A percentile compares a stretch with the other conserved stretches of the same genome.
phyloP scores from a whole-genome alignment of 176 grass and related monocot genomes.

The Poa pratensis region DNA sequence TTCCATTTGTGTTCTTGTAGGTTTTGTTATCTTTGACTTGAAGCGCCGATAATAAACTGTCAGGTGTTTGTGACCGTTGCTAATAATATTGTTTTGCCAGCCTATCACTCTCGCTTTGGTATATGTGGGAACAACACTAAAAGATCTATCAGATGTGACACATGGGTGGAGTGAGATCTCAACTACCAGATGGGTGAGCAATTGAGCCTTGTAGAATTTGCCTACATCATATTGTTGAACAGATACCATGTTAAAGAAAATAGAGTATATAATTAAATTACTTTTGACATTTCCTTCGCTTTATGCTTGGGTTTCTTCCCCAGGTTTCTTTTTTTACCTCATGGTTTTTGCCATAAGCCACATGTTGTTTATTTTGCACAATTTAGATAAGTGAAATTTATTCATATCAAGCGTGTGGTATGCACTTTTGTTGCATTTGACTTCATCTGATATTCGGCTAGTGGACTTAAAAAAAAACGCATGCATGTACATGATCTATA shows the following conservation, averaged over 20 bases:
- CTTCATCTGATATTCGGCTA: conserved; percentile 13
- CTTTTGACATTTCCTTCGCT: background rate
- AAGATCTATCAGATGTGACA: conserved; percentile 98
- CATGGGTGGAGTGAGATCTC: conserved; percentile 97
- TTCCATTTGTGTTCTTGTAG: background rate
- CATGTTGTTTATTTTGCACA: background rate
- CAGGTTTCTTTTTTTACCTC: background rate
- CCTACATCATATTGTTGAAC: background rate
- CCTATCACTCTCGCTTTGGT: conserved; percentile 94
- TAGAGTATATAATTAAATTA: background rate
- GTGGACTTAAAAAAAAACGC: background rate
- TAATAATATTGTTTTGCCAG: conserved; percentile 52
- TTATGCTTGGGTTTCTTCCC: background rate
- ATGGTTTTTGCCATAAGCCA: background rate
- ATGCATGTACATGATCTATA: background rate
- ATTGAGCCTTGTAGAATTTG: conserved; percentile 34
- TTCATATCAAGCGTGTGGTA: conserved; percentile 16
- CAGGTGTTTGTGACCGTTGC: conserved; percentile 16
- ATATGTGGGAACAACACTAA: conserved; percentile 96
- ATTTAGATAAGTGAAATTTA: background rate
- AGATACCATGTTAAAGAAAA: conserved; percentile 28
- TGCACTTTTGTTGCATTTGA: background rate
- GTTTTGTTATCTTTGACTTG: conserved; percentile 13
- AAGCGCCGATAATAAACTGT: conserved; percentile 5
- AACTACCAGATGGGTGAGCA: conserved; percentile 84